Base-by-base conservation (phyloP, 2,329 filamentous ascomycete genomes). In the Beauveria varroae region DNA sequence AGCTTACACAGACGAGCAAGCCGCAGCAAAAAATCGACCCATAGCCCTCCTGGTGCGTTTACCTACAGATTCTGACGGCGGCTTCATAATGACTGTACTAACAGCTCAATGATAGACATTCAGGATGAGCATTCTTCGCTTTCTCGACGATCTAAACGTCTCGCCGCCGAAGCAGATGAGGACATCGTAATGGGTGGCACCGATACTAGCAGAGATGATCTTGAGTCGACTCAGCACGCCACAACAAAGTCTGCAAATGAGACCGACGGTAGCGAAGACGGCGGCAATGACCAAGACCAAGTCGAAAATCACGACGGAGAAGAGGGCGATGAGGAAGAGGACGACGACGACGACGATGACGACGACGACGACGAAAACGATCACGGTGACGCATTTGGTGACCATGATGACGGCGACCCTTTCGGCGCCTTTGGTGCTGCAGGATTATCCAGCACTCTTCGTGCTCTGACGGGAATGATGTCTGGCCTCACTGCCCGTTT, bases 381-480 rank as follows among this genome's bases (percentile, higher is more conserved):
- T 1, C 80, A 82, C 49, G 84, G 87, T 46, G 80, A 84, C 10
- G 83, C 85, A 3, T 74, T 81, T 64, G 78, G 80, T 20, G 88
- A 87, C 24, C 86, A 89, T 61, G 88, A 87, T 24, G 87, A 89
- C 61, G 84, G 86, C 61, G 83, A 85, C 65, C 80, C 82, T 0
- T 86, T 86, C 66, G 81, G 83, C 46, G 81, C 80, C 16, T 91
- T 96, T 65, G 86, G 89, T 41, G 85, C 88, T 47, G 81, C 86
- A 58, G 85, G 86, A 20, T 78, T 98, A 30, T 90, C 91, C 7
- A 90, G 80, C 69, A 96, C 92, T 16, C 81, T 99, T 20, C 83
- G 93, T 71, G 92, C 93, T 20, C 78, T 99, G 66, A 96, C 87
- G 58, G 93, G 93, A 65, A 96, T 96, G 83, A 93, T 97, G 84